Base-by-base conservation (phyloP, 441 rosid genomes). In the Gossypium schwendimanii region DNA sequence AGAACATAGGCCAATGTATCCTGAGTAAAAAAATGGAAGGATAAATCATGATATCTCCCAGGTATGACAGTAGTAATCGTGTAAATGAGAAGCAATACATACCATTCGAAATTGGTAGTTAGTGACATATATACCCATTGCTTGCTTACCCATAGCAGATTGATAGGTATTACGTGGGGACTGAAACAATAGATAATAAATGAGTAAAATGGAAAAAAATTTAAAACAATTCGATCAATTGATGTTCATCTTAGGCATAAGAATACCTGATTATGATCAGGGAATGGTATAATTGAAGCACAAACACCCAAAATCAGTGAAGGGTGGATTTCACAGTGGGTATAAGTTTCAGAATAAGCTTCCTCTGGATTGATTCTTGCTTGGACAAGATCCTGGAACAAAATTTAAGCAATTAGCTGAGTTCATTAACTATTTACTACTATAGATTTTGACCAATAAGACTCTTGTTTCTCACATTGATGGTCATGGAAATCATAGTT, bases 131-230 rank as follows among this genome's bases (percentile, higher is more conserved):
- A 95, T 93, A 75, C 99, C 99, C 98, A 95, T 93, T 62, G 98
- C 99, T 89, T 95, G 99, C 87, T 95, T 95, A 57, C 99, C 99
- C 98, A 95, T 95, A 47, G 99, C 98, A 63, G 99, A 95, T 81
- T 95, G 99, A 83, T 95, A 95, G 0, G 98, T 95, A 77, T 95
- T 95, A 93, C 99, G 97, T 1, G 97, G 98, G 54, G 99, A 95
- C 99, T 95, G 79, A 61, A 36, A 3, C 39, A 68, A 85, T 65
- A 78, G 78, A 79, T 6, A 74, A 36, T 14, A 77, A 63, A 67
- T 57, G 74, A 75, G 73, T 62, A 11, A 33, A 23, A 47, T 24
- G 23, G 6, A 49, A 26, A 24, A 60, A 63, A 6, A 60, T 6
- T 28, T 23, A 41, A 14, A 36, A 58, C 41, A 71, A 62, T 15